phyloP scores from a whole-genome alignment of 2,329 filamentous ascomycete genomes.

The Apiospora pterosperma region DNA sequence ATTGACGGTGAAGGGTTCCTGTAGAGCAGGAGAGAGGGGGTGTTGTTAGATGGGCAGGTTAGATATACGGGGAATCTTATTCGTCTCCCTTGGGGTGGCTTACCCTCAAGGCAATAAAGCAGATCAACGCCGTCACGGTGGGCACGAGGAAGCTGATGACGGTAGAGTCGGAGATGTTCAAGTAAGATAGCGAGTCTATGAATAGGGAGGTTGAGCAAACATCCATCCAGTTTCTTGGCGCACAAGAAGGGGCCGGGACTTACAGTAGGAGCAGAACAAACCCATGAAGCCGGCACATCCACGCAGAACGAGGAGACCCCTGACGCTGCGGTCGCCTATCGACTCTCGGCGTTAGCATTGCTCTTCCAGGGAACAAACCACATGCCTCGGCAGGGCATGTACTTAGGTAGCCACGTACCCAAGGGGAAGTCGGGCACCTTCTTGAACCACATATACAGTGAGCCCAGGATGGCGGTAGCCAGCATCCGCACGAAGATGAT shows the following conservation, averaged over 20 bases:
- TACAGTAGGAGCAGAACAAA: constrained; percentile 56
- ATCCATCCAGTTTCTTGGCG: neutral
- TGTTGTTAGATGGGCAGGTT: too few relatives aligned
- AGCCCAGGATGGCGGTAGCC: constrained; percentile 32
- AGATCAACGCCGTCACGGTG: constrained; percentile 62
- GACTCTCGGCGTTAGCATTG: too few relatives aligned
- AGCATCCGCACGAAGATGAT: constrained; percentile 42
- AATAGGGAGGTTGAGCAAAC: neutral
- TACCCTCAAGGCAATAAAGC: constrained; percentile 50
- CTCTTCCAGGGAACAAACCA: too few relatives aligned
- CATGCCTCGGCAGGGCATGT: too few relatives aligned
- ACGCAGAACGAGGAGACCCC: constrained; percentile 59
- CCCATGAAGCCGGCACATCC: constrained; percentile 64
- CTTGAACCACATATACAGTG: constrained; percentile 37
- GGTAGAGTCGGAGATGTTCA: constrained; percentile 74
- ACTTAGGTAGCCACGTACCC: too few relatives aligned
- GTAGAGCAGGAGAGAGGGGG: constrained; percentile 27
- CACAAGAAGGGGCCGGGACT: constrained; percentile 4
- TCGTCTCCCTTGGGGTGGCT: constrained; percentile 7
- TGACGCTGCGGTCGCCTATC: constrained; percentile 58
- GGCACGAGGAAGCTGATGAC: constrained; percentile 78
- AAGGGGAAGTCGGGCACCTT: constrained; percentile 60
- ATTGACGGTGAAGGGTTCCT: constrained; percentile 68
- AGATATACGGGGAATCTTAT: too few relatives aligned
- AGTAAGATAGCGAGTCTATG: constrained; percentile 53